These are phyloP conservation scores for Fraxinus excelsior DNA, from an alignment of 257 asterid genomes.

Conservation along the genomic window DNA sequence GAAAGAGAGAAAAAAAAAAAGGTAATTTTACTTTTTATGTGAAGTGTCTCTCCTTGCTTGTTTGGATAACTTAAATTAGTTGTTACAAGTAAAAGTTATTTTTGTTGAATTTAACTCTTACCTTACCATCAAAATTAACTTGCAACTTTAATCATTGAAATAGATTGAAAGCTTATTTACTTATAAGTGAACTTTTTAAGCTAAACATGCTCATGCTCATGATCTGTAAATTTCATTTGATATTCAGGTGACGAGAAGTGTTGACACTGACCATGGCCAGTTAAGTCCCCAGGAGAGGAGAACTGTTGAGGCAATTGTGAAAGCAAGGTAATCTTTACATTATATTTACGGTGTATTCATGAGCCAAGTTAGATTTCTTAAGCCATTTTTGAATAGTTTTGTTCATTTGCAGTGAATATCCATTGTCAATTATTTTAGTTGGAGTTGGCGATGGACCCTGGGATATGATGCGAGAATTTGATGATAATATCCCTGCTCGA, in stretches of 20 bases:
- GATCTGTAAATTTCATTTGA: neutral
- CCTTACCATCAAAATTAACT: neutral
- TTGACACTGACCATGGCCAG: slow-evolving; percentile 74
- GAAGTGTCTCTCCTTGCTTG: no score
- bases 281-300: slow-evolving; percentile 88
- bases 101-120: no score
- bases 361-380: neutral
- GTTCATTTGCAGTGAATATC: slow-evolving; percentile 62
- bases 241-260: slow-evolving; percentile 84
- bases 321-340: slow-evolving; percentile 71
- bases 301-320: slow-evolving; percentile 93
- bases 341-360: neutral
- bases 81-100: no score
- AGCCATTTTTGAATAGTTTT: slow-evolving; percentile 6
- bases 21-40: no score
- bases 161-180: neutral
- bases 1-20: no score
- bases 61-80: neutral
- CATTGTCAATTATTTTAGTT: slow-evolving; percentile 78
- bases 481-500: slow-evolving; percentile 90
- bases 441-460: slow-evolving; percentile 98
- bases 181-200: neutral
- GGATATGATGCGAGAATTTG: slow-evolving; percentile 97
- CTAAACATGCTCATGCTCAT: neutral
- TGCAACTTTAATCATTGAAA: no score